Base-by-base conservation (phyloP, 257 asterid genomes). In the Plectranthus barbatus region DNA sequence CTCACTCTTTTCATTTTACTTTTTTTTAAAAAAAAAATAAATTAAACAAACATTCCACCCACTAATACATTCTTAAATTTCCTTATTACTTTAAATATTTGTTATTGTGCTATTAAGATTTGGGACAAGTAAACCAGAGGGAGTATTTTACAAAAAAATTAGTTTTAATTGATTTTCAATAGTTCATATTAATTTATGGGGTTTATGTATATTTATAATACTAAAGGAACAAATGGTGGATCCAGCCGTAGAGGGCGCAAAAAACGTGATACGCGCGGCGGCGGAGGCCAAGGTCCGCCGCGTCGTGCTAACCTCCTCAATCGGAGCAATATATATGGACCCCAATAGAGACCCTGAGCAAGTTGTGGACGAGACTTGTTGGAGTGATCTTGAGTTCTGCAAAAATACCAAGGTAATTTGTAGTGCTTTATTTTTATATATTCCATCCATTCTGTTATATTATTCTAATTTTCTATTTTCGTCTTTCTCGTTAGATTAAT, bases 301-400 rank as follows among this genome's bases (percentile, higher is more conserved):
- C 3, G 89, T 92, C 49, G 91, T 86, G 44, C 69, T 92, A 65
- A 92, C 99, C 1, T 92, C 99, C 14, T 86, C 99, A 17, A 85
- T 89, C 9, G 99, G 99, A 5, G 83, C 99, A 0, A 73, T 92
- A 0, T 85, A 89, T 69, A 92, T 92, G 99, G 96, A 92, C 55
- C 97, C 99, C 2, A 76, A 77, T 57, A 64, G 96, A 69, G 68
- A 69, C 26, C 84, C 90, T 0, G 83, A 85, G 3, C 39, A 76
- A 68, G 76, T 83, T 40, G 97, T 92, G 29, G 99, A 92, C n/a
- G 99, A 92, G 50, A 79, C 81, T 13, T 92, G 97, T 54, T 92
- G 99, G 99, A 92, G 99, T 68, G 93, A 92, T 19, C 95, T 89
- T 36, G 97, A 89, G 2, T 92, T 83, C 63, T 92, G 99, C 82